Evolutionary conservation across 768 basidiomycete genomes (phyloP).

Genomic region (Rossbeevera mucosa): DNA sequence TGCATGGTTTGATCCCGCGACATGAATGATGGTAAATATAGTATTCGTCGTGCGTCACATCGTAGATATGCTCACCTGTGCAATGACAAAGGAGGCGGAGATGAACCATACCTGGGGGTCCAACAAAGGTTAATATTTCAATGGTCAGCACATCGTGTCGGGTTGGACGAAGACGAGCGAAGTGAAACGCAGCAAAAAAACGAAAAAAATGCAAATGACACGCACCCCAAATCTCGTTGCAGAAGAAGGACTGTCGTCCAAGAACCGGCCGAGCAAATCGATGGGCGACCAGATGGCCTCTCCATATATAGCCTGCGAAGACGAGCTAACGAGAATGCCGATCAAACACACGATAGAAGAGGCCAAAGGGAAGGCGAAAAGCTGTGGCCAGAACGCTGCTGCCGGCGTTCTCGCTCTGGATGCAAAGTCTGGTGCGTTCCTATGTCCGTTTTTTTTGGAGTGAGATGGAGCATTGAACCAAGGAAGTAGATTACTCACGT

Average conservation of each 20-base stretch:
- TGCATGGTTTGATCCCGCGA: slow-evolving; percentile 1
- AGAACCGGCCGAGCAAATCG: slow-evolving; percentile 62
- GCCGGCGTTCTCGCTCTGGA: slow-evolving; percentile 54
- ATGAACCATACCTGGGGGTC: slow-evolving; percentile 66
- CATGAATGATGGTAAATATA: not conserved
- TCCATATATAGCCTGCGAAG: slow-evolving; percentile 70
- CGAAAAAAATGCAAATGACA: not conserved
- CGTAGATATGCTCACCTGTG: slow-evolving; percentile 43
- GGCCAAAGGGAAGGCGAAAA: slow-evolving; percentile 65
- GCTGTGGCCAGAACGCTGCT: slow-evolving; percentile 61
- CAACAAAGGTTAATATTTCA: not conserved
- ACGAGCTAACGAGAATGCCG: slow-evolving; percentile 78
- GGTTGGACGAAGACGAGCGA: not conserved
- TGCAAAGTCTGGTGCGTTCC: slow-evolving; percentile 75
- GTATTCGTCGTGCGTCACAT: slow-evolving; percentile 4
- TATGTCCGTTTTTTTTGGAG: slow-evolving; percentile 21
- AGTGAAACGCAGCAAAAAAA: not conserved
- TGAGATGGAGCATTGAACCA: slow-evolving; percentile 9
- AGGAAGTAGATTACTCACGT: slow-evolving; percentile 38
- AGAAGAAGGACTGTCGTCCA: slow-evolving; percentile 57
- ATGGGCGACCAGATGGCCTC: slow-evolving; percentile 78
- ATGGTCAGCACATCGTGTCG: not conserved
- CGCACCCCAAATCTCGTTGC: slow-evolving; percentile 65
- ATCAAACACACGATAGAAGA: slow-evolving; percentile 75
- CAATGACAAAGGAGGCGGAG: slow-evolving; percentile 71